Conservation (phyloP, 2,329 filamentous ascomycete species). For the Ustilaginoidea virens region DNA sequence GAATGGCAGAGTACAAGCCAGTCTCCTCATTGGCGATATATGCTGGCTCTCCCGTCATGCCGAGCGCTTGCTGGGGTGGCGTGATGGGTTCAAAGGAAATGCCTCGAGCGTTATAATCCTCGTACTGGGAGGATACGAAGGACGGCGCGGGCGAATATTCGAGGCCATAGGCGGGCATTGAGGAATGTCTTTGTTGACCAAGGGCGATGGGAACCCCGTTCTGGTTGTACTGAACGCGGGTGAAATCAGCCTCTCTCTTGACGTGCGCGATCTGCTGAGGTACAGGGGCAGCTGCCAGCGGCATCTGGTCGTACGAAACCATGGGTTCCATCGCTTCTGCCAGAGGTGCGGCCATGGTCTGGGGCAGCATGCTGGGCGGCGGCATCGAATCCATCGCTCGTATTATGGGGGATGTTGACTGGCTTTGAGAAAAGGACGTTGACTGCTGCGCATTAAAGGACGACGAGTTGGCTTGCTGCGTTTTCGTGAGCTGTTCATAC, state of each 20-base stretch:
- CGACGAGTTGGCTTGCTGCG: constrained; percentile 95
- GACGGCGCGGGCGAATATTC: constrained; percentile 97
- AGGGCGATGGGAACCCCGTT: constrained; percentile 75
- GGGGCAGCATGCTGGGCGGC: constrained; percentile 65
- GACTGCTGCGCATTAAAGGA: constrained; percentile 76
- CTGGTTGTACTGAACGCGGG: constrained; percentile 75
- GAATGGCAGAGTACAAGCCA: constrained; percentile 86
- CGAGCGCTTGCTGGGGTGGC: constrained; percentile 77
- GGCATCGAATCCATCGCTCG: constrained; percentile 89
- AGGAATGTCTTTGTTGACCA: constrained; percentile 81
- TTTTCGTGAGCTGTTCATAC: constrained; percentile 98
- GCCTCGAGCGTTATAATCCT: constrained; percentile 93
- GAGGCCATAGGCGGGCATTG: constrained; percentile 90
- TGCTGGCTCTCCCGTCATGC: constrained; percentile 72
- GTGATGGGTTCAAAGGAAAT: constrained; percentile 96
- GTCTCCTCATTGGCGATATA: constrained; percentile 99
- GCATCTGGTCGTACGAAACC: constrained; percentile 52
- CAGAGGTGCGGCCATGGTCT: constrained; percentile 37
- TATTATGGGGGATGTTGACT: constrained; percentile 79
- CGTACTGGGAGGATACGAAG: constrained; percentile 96
- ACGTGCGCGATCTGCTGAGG: constrained; percentile 51
- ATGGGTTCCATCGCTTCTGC: constrained; percentile 56
- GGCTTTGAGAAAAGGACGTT: constrained; percentile 50
- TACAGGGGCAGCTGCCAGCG: constrained; percentile 53
- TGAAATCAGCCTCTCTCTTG: constrained; percentile 80